Evolutionary conservation across 2,329 filamentous ascomycete genomes (phyloP), one percentile per base, ranked within the genome.

Genomic region (Fusarium sp.): DNA sequence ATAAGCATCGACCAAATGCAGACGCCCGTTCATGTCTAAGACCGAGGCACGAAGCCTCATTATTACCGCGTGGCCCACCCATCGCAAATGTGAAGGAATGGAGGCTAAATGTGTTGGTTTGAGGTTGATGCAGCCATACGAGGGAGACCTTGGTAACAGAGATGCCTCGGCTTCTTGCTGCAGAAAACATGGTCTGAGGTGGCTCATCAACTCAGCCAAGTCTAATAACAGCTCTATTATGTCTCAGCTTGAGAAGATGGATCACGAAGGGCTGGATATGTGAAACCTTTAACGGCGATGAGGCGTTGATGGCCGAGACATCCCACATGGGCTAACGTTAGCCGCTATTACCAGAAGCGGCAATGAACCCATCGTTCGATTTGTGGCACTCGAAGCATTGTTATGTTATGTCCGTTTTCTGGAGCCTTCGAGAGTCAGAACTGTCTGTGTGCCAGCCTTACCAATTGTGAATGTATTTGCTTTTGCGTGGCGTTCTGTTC

Each of bases 221-320:
- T 30, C 19, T 53, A 16, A n/a, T 33, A 40, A 30, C 21, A 60
- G 49, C 35, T 44, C 10, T 19, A 19, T 21, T 38, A 40, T 71
- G 67, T 71, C 67, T 71, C 37, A 67, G 67, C 50, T 64, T 58
- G 52, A 67, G 57, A 59, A 44, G 49, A 50, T 50, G 60, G 60
- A 60, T 57, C 46, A 32, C 37, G 44, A 58, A 43, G 46, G 44
- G 52, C 43, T 46, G 53, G 56, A 25, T 54, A 49, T 38, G 71
- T 73, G 71, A 74, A 73, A 73, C 71, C 63, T 59, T 59, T 38
- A 65, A 74, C 56, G 52, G 52, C 52, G 56, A 46, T 37, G 56
- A 72, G 71, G 71, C 71, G 63, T 53, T 40, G 49, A 44, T 40
- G 67, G 61, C 71, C 47, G 71, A 74, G 71, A 74, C 71, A 73